phyloP scores from a whole-genome alignment of 495 filamentous ascomycete genomes.

The Xylaria bambusicola region DNA sequence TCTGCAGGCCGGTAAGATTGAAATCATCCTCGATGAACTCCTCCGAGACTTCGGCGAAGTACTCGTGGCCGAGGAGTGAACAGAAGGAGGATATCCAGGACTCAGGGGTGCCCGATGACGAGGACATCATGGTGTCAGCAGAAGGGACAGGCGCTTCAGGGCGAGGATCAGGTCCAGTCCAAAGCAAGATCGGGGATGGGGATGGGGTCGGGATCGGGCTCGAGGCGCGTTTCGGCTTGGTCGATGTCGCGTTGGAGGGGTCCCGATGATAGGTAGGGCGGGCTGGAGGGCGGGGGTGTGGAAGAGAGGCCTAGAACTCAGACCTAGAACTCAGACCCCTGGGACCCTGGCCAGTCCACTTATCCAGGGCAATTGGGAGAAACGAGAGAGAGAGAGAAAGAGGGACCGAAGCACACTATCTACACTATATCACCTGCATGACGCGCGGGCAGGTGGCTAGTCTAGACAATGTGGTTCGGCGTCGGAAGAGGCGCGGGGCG shows the following conservation, averaged over 20 bases:
- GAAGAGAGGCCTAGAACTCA: background rate
- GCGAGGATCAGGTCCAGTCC: no score
- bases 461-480: background rate
- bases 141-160: background rate
- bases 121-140: constrained; percentile 48
- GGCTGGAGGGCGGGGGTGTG: no score
- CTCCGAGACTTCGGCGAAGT: constrained; percentile 97
- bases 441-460: constrained; percentile 2
- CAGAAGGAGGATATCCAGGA: constrained; percentile 98
- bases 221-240: background rate
- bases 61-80: constrained; percentile 92
- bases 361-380: constrained; percentile 1
- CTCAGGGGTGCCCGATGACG: constrained; percentile 83
- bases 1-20: constrained; percentile 93
- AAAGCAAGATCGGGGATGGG: no score
- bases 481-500: background rate
- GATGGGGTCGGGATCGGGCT: background rate
- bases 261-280: background rate
- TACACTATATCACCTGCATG: constrained; percentile 20
- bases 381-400: background rate
- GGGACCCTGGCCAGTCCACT: constrained; percentile 1
- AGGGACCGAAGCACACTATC: background rate
- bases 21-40: constrained; percentile 99
- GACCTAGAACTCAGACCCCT: background rate
- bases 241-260: constrained; percentile 10